Base-by-base conservation (phyloP, 768 basidiomycete species). In the Tulasnella sp. region DNA sequence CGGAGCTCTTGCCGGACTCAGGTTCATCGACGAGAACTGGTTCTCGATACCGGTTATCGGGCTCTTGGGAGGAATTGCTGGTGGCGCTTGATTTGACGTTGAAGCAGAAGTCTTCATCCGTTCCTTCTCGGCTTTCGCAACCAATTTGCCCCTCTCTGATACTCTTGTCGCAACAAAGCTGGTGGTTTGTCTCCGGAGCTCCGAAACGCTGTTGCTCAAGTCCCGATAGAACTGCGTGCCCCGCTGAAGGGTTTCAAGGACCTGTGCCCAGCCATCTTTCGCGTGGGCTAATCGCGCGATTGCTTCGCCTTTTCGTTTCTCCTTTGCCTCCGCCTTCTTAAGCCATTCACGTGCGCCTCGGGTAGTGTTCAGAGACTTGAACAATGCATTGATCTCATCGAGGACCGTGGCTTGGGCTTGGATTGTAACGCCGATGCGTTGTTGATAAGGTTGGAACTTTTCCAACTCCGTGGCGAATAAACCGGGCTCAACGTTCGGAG, bases 401-500 rank as follows among this genome's bases (percentile, higher is more conserved):
- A 98, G 76, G 1, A 87, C 84, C 9, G 83, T 79, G 69, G 90
- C 86, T 75, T 97, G 92, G 37, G 90, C 88, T 72, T 89, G 87
- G 0, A 94, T 85, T 0, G 94, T 93, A 2, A 90, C 85, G 5
- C 86, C 81, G 1, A 98, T 82, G 0, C 94, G 88, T 47, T 90
- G 88, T 77, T 97, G 94, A 77, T 92, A 95, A 0, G 95, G 93
- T 26, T 87, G 85, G 83, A 98, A 98, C 80, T 98, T 99, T 81
- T 98, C 96, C 26, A 98, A 86, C 78, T 98, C 95, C 9, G 90
- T 86, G 0, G 94, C 92, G 76, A 98, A 99, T 19, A 99, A 83
- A 0, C 92, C 86, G 0, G 91, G 90, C 75, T 98, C 94, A 11
- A 91, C 90, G 29, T 86, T 86, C 16, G 87, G 84, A 75, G 94